Evolutionary conservation across 805 yeast species (phyloP).

Genomic region (Saturnispora besseyi): DNA sequence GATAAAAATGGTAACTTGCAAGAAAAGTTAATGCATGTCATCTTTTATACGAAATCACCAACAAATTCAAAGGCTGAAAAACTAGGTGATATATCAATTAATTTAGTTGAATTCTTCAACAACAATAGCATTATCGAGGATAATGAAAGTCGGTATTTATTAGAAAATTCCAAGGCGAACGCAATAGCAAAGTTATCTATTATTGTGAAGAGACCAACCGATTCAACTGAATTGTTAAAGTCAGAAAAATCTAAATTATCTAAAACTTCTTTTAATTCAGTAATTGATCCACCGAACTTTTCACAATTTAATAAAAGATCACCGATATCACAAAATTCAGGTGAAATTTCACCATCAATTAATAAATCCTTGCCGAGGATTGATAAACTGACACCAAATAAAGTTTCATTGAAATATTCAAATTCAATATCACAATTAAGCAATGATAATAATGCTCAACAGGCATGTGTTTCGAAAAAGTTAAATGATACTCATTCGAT

Average conservation of each 20-base stretch:
- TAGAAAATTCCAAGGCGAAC: constrained; percentile 75
- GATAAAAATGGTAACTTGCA: constrained; percentile 28
- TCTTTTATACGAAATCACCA: constrained; percentile 28
- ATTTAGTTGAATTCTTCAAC: constrained; percentile 65
- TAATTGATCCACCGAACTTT: not conserved
- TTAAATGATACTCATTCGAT: constrained; percentile 5
- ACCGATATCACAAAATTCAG: not conserved
- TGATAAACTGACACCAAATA: not conserved
- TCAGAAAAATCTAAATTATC: not conserved
- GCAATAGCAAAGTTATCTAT: constrained; percentile 61
- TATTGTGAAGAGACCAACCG: constrained; percentile 13
- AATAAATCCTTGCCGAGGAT: not conserved
- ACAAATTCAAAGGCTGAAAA: constrained; percentile 32
- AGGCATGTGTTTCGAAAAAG: not conserved
- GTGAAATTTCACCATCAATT: not conserved
- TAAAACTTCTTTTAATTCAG: not conserved
- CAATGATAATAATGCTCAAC: not conserved
- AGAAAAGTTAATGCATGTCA: constrained; percentile 34
- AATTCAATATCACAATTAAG: not conserved
- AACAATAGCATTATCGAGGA: constrained; percentile 36
- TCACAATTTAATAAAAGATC: not conserved
- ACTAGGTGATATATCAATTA: constrained; percentile 60
- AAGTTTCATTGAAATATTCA: not conserved
- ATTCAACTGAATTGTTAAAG: not conserved
- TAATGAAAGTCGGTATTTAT: constrained; percentile 51